Conservation (phyloP, 331 rosid species). For the Cucumis variabilis region DNA sequence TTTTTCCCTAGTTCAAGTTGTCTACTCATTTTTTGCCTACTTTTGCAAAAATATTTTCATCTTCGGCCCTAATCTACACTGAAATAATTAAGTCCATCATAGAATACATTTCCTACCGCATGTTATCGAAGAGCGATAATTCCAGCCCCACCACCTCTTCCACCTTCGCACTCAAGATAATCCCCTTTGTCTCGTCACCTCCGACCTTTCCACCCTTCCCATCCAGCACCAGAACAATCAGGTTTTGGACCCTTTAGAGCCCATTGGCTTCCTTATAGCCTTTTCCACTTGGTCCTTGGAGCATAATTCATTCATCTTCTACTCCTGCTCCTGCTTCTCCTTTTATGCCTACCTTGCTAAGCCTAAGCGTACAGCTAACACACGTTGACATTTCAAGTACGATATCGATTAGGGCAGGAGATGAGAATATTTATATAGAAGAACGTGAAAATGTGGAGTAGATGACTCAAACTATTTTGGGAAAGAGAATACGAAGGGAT, state of each 20-base stretch:
- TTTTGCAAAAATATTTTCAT: no score
- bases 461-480: no score
- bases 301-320: constrained; percentile 80
- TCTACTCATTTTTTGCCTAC: no score
- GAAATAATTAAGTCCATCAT: constrained; percentile 72
- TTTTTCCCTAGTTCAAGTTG: no score
- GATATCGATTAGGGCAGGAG: no score
- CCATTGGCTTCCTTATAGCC: constrained; percentile 92
- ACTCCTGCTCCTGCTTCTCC: constrained; percentile 77
- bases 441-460: no score
- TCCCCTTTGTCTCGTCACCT: constrained; percentile 88
- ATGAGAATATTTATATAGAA: no score
- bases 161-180: constrained; percentile 91
- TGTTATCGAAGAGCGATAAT: constrained; percentile 86
- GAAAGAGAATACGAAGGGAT: no score
- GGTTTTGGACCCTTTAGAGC: constrained; percentile 85
- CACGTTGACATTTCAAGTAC: no score
- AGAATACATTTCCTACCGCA: constrained; percentile 93
- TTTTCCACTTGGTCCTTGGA: constrained; percentile 97
- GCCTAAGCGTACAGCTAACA: constrained; percentile 87
- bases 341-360: constrained; percentile 96
- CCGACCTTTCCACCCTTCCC: constrained; percentile 75
- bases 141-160: no score
- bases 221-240: constrained; percentile 32
- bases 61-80: no score